phyloP scores from a whole-genome alignment of 768 basidiomycete species.

The Paxillus rubicundulus region DNA sequence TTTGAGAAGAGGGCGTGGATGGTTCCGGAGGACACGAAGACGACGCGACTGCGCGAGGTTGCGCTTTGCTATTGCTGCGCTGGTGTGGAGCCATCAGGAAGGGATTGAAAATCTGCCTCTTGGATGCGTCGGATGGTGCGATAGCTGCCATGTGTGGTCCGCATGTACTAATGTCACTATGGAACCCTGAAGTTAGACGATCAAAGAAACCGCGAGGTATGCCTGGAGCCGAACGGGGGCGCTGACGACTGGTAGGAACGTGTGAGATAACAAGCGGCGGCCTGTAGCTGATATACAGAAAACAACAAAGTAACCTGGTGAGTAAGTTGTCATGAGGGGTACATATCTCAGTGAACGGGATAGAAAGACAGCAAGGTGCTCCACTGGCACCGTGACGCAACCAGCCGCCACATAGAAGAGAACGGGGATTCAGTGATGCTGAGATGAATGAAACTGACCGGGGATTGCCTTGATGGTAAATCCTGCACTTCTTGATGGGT shows the following conservation, averaged over 20 bases:
- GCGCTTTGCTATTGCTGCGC: constrained; percentile 34
- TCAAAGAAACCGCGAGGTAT: constrained; percentile 12
- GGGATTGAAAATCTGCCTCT: constrained; percentile 39
- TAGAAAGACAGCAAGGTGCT: constrained; percentile 5
- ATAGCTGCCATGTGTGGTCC: constrained; percentile 45
- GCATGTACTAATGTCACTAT: constrained; percentile 29
- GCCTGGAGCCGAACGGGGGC: constrained; percentile 8
- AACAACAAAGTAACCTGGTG: constrained; percentile 4
- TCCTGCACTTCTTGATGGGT: constrained; percentile 12
- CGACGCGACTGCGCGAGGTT: constrained; percentile 36
- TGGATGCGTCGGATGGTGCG: constrained; percentile 38
- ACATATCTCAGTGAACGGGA: constrained; percentile 12
- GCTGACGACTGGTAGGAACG: constrained; percentile 16
- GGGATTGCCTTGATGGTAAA: constrained; percentile 19
- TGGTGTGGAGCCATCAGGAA: constrained; percentile 47
- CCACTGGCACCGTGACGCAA: not conserved
- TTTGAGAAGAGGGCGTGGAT: constrained; percentile 33
- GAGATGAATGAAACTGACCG: constrained; percentile 29
- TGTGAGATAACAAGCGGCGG: constrained; percentile 13
- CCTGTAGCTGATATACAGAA: constrained; percentile 15
- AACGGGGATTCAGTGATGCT: constrained; percentile 9
- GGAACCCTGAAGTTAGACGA: constrained; percentile 10
- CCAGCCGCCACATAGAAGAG: constrained; percentile 6
- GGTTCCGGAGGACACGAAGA: constrained; percentile 43
- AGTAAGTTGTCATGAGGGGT: constrained; percentile 11